These are phyloP conservation scores for Cryptococcus amylolentus DNA, from an alignment of 1,284 basidiomycete genomes.

Conservation along the genomic window DNA sequence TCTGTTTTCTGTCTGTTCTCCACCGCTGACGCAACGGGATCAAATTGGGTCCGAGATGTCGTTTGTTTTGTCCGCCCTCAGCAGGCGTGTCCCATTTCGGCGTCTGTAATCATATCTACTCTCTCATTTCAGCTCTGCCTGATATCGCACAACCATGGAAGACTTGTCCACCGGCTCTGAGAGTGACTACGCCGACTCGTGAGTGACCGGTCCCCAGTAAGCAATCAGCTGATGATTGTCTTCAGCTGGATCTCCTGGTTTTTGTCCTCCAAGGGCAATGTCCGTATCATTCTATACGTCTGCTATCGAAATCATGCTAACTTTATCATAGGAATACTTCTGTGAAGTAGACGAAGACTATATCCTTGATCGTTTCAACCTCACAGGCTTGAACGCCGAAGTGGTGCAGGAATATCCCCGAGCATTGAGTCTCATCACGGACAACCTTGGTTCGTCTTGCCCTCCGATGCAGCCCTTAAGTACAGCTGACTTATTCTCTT, in stretches of 20 bases:
- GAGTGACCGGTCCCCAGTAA: neutral
- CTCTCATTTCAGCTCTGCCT: no score
- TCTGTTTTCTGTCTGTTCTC: no score
- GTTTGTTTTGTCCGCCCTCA: no score
- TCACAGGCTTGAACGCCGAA: constrained; percentile 95
- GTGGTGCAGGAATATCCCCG: constrained; percentile 85
- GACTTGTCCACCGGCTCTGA: constrained; percentile 50
- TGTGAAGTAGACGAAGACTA: constrained; percentile 99
- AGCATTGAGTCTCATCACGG: constrained; percentile 92
- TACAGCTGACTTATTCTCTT: constrained; percentile 1
- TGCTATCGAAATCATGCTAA: constrained; percentile 8
- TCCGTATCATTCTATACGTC: constrained; percentile 13
- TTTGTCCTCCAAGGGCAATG: constrained; percentile 67
- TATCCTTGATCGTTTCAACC: constrained; percentile 96
- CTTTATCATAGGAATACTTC: constrained; percentile 73
- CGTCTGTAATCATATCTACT: no score
- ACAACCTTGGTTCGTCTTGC: constrained; percentile 63
- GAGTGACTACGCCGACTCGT: constrained; percentile 51
- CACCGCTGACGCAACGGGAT: no score
- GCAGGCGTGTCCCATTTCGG: no score
- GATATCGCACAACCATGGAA: neutral
- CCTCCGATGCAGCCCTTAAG: neutral
- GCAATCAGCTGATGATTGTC: neutral
- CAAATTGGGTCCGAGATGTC: no score
- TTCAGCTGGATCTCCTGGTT: constrained; percentile 98